Base-by-base conservation (phyloP, 768 basidiomycete species). In the Amanita inopinata region DNA sequence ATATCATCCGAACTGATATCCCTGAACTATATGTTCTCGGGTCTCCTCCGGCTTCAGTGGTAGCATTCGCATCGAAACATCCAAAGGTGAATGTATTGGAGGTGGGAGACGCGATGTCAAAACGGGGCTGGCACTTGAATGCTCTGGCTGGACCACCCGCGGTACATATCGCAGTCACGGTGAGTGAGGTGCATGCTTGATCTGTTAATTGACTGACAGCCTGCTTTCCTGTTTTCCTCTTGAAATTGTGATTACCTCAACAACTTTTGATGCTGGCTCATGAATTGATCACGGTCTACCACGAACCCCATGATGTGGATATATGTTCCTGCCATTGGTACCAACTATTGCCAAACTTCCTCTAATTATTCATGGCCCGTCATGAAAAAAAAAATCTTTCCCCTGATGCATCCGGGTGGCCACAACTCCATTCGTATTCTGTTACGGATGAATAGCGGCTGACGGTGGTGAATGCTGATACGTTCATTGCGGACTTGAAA, bases 111-210 rank as follows among this genome's bases (percentile, higher is more conserved):
- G 69, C 65, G 46, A 93, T 97, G 91, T 62, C 73, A 19, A 74
- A 78, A 57, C 67, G 70, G 30, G 96, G 93, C 2, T 97, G 93
- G 91, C 88, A 94, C 63, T 55, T 99, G 49, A 97, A 90, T 54
- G 92, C 80, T 10, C 59, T 99, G 44, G 73, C 67, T 32, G 69
- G 75, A 7, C 90, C 92, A 1, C 67, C 84, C 8, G 91, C 83
- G 6, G 71, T 97, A 32, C 96, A 99, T 61, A 87, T 98, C 50
- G 92, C 92, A 25, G 85, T 83, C 62, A 99, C 94, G 53, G 90
- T 94, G 53, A 52, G 84, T 57, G 18, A 10, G 14, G 9, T 20
- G 19, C 15, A 10, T 27, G 23, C 3, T 17, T 14, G 22, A 22
- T 22, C 32, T 20, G 14, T 3, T 34, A 15, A 20, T 2, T 9